Conservation (phyloP, 2,329 filamentous ascomycete genomes). For the Paracoccidioides brasiliensis region DNA sequence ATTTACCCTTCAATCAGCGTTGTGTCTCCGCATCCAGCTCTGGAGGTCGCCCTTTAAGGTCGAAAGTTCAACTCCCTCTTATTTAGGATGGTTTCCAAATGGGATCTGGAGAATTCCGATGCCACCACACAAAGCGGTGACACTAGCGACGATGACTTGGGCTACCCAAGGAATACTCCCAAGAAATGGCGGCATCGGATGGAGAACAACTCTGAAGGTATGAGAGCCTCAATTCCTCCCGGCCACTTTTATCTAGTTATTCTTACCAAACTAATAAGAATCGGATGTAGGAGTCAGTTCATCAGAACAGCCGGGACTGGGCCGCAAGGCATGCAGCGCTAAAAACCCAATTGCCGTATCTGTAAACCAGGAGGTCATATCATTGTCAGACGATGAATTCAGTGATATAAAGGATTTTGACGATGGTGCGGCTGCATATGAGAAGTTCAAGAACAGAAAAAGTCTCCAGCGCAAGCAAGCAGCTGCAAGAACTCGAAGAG, state of each 20-base stretch:
- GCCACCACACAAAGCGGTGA: conserved; percentile 18
- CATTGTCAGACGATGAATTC: conserved; percentile 16
- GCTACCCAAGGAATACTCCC: conserved; percentile 15
- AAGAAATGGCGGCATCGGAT: not conserved
- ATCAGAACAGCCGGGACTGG: not conserved
- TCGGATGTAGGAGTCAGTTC: not conserved
- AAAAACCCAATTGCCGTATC: conserved; percentile 6
- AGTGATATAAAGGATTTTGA: conserved; percentile 24
- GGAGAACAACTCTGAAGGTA: not conserved
- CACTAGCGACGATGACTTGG: conserved; percentile 30
- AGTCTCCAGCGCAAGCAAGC: conserved; percentile 40
- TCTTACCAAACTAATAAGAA: not conserved
- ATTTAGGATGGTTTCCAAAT: conserved; percentile 14
- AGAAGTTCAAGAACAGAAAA: conserved; percentile 50
- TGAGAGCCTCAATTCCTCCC: not conserved
- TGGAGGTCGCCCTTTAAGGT: not conserved
- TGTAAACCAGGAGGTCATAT: conserved; percentile 5
- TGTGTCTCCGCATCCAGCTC: not conserved
- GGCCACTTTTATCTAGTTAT: not conserved
- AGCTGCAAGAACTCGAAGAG: conserved; percentile 36
- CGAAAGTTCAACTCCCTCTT: not conserved
- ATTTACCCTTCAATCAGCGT: not conserved
- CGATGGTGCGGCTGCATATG: conserved; percentile 39
- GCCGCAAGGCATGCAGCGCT: not conserved
- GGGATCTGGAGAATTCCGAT: conserved; percentile 17